Base-by-base conservation (phyloP, 257 asterid genomes). In the Penstemon barbatus region DNA sequence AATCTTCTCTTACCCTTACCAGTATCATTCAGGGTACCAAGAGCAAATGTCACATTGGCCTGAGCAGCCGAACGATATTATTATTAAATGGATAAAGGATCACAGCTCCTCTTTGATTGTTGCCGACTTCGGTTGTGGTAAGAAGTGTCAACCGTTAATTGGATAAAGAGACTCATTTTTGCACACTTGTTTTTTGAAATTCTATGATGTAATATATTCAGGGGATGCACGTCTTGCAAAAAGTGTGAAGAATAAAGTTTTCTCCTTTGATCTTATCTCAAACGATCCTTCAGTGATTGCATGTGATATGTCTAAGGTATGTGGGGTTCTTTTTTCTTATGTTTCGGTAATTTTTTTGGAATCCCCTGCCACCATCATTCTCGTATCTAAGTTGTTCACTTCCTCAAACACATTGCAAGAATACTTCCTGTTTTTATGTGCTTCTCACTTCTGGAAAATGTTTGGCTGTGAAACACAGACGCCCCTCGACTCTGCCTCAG, bases 61-160 rank as follows among this genome's bases (percentile, higher is more conserved):
- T 56, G 87, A 86, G 36, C 96, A 86, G 72, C 96, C 98, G 10
- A 88, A 87, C 71, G 89, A 82, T 75, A 78, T 82, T 19, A 82
- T 92, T 65, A 89, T 83, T 70, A 84, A 84, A 66, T 89, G 96
- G 96, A 80, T 92, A 52, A 89, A 84, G 78, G 87, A 78, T 51
- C 91, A 52, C 45, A 74, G 80, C 71, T 77, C 96, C 57, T 83
- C 95, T 62, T 76, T 91, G 60, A 70, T 86, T 65, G 89, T 94
- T 39, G 97, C 96, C 7, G 99, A 94, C 80, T 94, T 94, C 77
- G 99, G 99, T 49, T 89, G 99, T 61, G 97, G 99, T 90, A 72
- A 77, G 95, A 70, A 72, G 70, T 59, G 56, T 37, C 37, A 63
- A 50, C 25, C 8, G 36, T 55, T 78, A 42, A 63, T 54, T 37